Conservation (phyloP, 768 basidiomycete species). For the Phanerochaete sordida region DNA sequence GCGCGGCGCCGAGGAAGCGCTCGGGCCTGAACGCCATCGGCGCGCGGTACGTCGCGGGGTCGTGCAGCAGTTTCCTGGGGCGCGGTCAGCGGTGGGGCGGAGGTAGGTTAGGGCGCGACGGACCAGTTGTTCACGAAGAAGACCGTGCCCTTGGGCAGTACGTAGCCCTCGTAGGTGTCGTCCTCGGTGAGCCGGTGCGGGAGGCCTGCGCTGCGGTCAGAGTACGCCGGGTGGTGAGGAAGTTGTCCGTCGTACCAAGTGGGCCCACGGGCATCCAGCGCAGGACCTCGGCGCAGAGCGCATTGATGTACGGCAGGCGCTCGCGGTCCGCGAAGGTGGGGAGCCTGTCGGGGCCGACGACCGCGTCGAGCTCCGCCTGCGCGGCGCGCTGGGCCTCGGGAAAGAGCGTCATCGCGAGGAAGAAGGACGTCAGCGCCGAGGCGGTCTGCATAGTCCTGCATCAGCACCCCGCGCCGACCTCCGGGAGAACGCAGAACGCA, state of each 20-base stretch:
- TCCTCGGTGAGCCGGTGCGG: constrained; percentile 13
- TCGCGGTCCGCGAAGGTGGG: constrained; percentile 13
- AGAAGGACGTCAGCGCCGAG: constrained; percentile 18
- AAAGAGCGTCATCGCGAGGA: constrained; percentile 21
- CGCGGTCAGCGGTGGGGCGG: too few relatives aligned
- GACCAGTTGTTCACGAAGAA: constrained; percentile 16
- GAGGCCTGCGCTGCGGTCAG: background rate
- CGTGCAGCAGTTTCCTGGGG: constrained; percentile 20
- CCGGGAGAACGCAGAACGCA: background rate
- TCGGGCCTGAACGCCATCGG: constrained; percentile 21
- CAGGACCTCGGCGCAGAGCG: constrained; percentile 20
- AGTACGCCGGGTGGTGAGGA: background rate
- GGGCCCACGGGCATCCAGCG: constrained; percentile 19
- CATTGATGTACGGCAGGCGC: constrained; percentile 19
- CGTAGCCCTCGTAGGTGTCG: constrained; percentile 25
- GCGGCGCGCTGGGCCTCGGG: constrained; percentile 20
- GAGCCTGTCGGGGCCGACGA: constrained; percentile 1
- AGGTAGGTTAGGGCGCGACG: too few relatives aligned
- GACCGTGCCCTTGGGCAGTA: constrained; percentile 25
- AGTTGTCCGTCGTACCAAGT: background rate
- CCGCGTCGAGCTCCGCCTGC: background rate
- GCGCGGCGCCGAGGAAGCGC: constrained; percentile 15
- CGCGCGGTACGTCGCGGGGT: constrained; percentile 16
- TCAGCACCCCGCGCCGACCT: background rate
- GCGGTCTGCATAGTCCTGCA: constrained; percentile 15